A percentile compares a stretch with the other conserved stretches of the same genome.
These are phyloP conservation scores for Thielaviopsis punctulata DNA, from an alignment of 2,329 filamentous ascomycete species.

Conservation along the genomic window DNA sequence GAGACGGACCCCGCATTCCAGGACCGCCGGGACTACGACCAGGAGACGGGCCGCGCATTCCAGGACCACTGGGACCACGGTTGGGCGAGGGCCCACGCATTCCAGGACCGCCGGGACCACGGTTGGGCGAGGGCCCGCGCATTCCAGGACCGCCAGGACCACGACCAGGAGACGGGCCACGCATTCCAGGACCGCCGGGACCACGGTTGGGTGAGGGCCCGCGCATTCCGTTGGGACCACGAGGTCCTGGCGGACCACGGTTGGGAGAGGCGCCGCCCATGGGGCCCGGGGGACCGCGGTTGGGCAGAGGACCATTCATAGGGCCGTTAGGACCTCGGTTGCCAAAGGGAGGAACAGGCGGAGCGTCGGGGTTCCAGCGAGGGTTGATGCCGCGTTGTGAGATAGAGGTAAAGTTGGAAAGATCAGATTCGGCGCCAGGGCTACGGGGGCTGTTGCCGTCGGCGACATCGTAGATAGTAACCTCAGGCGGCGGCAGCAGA, in stretches of 20 bases:
- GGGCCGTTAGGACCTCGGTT: slow-evolving; percentile 23
- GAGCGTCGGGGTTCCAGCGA: slow-evolving; percentile 51
- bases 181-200: neutral
- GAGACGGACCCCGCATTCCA: neutral
- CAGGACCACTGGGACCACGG: slow-evolving; percentile 23
- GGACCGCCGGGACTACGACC: neutral
- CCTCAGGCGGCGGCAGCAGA: slow-evolving; percentile 19
- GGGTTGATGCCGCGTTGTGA: slow-evolving; percentile 81
- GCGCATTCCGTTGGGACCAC: neutral
- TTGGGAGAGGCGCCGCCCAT: neutral
- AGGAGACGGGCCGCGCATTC: slow-evolving; percentile 8
- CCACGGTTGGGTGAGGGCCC: neutral
- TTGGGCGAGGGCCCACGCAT: neutral
- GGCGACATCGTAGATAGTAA: slow-evolving; percentile 45
- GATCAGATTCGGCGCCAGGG: slow-evolving; percentile 54
- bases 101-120: no score
- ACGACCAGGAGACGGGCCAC: neutral
- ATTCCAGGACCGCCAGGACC: neutral
- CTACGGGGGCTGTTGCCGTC: slow-evolving; percentile 41
- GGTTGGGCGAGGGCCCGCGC: neutral
- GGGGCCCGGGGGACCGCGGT: neutral
- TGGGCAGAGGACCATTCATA: slow-evolving; percentile 11
- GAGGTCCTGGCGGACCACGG: neutral
- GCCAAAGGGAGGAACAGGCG: slow-evolving; percentile 20
- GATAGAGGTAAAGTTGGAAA: slow-evolving; percentile 76